phyloP scores from a whole-genome alignment of 2,329 filamentous ascomycete genomes.

The Claviceps sp. region DNA sequence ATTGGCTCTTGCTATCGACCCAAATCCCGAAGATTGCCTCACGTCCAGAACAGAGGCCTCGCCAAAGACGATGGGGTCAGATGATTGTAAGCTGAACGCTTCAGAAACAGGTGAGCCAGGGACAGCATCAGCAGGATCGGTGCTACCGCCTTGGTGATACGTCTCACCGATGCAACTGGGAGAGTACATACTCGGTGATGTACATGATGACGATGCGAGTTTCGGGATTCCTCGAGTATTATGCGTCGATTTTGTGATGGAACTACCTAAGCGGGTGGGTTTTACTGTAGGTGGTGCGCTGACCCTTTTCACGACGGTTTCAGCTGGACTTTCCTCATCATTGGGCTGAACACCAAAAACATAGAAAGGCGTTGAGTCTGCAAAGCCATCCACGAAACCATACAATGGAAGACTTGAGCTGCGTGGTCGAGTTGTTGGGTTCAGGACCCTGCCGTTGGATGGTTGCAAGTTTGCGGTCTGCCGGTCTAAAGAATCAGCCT shows the following conservation, averaged over 20 bases:
- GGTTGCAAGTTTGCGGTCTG: constrained; percentile 42
- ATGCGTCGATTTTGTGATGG: constrained; percentile 16
- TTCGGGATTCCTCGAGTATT: constrained; percentile 1
- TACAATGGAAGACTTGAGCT: constrained; percentile 38
- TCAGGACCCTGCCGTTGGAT: constrained; percentile 34
- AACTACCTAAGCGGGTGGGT: constrained; percentile 12
- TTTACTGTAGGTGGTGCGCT: constrained; percentile 12
- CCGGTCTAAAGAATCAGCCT: constrained; percentile 43
- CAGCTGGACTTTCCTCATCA: constrained; percentile 10
- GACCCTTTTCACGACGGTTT: constrained; percentile 10
- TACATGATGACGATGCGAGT: constrained; percentile 10
- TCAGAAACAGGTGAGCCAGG: constrained; percentile 21
- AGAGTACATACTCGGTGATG: constrained; percentile 11
- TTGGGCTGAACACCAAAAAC: constrained; percentile 28
- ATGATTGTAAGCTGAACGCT: constrained; percentile 19
- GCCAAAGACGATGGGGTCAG: constrained; percentile 25
- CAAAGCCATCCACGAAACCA: constrained; percentile 28
- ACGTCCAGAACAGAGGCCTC: constrained; percentile 27
- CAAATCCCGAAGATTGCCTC: constrained; percentile 13
- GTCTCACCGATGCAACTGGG: constrained; percentile 24
- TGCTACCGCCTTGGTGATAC: constrained; percentile 11
- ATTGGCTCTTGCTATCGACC: constrained; percentile 18
- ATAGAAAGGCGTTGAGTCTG: constrained; percentile 33
- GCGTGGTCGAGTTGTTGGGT: constrained; percentile 24
- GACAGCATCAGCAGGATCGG: constrained; percentile 10